phyloP scores from a whole-genome alignment of 306 rosid species.

The Hippophae rhamnoides region DNA sequence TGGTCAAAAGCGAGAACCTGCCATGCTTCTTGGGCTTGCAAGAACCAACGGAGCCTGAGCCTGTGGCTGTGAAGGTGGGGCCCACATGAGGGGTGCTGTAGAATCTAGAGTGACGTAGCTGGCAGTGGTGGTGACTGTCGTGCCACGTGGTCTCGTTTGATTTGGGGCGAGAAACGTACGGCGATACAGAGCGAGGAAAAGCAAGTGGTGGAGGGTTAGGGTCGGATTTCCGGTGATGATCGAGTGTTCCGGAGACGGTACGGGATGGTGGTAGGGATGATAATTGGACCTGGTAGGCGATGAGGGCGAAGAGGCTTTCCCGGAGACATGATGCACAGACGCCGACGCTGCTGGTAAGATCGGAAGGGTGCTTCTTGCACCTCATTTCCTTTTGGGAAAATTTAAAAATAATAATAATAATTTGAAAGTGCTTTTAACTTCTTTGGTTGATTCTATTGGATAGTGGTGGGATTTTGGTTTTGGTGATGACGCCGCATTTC shows the following conservation, averaged over 20 bases:
- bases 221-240: conserved; percentile 30
- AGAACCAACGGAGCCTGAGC: too few relatives aligned
- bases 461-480: too few relatives aligned
- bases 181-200: conserved; percentile 21
- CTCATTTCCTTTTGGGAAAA: conserved; percentile 40
- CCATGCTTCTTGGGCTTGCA: too few relatives aligned
- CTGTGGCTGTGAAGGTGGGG: too few relatives aligned
- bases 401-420: too few relatives aligned
- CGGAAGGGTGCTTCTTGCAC: conserved; percentile 68
- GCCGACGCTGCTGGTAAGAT: conserved; percentile 57
- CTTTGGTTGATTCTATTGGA: neutral
- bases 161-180: too few relatives aligned
- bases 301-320: conserved; percentile 44
- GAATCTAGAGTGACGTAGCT: too few relatives aligned
- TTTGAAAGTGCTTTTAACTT: neutral
- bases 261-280: conserved; percentile 28
- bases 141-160: too few relatives aligned
- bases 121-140: too few relatives aligned
- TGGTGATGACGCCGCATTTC: too few relatives aligned
- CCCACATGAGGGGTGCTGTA: too few relatives aligned
- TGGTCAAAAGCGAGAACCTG: too few relatives aligned
- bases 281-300: conserved; percentile 46
- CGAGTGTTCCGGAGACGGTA: conserved; percentile 19
- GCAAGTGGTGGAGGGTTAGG: conserved; percentile 30
- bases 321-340: conserved; percentile 92